These are phyloP conservation scores for Durio zibethinus DNA, from an alignment of 345 rosid genomes.

Conservation along the genomic window DNA sequence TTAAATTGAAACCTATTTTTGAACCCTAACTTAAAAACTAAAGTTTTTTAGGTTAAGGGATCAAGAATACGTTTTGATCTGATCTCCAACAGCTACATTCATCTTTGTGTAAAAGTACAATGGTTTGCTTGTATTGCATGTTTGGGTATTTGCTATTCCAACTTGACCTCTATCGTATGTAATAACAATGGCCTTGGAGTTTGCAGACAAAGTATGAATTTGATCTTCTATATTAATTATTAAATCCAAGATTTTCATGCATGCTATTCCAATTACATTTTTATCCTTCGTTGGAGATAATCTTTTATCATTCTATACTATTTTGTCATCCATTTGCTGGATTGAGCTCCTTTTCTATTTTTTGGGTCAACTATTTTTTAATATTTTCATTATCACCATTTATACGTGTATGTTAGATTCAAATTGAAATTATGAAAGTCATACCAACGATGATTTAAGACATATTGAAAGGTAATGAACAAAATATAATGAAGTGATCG, in stretches of 20 bases:
- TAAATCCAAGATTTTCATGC: not conserved
- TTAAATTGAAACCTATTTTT: not conserved
- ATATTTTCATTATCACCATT: no score
- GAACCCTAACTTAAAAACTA: constrained; percentile 9
- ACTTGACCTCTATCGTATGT: not conserved
- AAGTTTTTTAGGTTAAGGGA: constrained; percentile 11
- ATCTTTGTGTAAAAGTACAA: not conserved
- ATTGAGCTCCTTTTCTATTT: no score
- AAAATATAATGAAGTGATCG: no score
- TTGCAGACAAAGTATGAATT: not conserved
- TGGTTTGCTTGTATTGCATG: not conserved
- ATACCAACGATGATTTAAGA: no score
- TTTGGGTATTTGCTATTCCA: not conserved
- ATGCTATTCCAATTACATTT: no score
- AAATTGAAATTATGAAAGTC: no score
- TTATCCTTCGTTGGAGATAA: no score
- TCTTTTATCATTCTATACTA: no score
- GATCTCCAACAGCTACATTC: not conserved
- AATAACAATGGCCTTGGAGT: not conserved
- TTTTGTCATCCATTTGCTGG: no score
- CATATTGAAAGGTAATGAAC: no score
- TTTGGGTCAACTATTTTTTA: no score
- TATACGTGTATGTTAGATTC: no score
- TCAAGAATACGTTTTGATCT: constrained; percentile 7
- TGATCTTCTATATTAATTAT: not conserved